phyloP scores from a whole-genome alignment of 768 basidiomycete species.

The Suillus subaureus region DNA sequence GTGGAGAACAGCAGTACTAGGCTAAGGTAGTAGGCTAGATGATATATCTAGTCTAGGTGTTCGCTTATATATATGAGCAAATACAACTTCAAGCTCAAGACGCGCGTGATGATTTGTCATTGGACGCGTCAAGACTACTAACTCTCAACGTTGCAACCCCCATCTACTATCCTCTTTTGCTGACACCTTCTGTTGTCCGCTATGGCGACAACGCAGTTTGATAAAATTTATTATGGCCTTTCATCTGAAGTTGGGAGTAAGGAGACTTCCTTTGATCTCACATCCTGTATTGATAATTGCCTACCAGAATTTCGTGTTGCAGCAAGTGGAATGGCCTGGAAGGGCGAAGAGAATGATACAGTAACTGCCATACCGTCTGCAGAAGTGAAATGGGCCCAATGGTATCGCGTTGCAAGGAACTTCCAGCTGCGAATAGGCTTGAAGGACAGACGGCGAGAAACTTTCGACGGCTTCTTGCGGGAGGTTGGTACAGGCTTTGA shows the following conservation, averaged over 20 bases:
- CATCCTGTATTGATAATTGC: constrained; percentile 15
- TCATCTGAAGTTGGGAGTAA: constrained; percentile 78
- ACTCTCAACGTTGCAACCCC: constrained; percentile 12
- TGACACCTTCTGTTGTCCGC: constrained; percentile 11
- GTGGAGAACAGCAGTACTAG: too few species aligned
- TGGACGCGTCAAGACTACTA: constrained; percentile 39
- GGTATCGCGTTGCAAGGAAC: constrained; percentile 89
- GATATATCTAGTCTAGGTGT: background rate
- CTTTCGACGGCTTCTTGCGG: constrained; percentile 92
- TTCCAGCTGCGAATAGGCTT: constrained; percentile 88
- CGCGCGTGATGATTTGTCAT: constrained; percentile 25
- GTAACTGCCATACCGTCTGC: constrained; percentile 63
- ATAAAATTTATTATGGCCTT: constrained; percentile 78
- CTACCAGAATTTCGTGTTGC: constrained; percentile 85
- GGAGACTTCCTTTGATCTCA: constrained; percentile 34
- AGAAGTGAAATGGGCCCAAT: constrained; percentile 88
- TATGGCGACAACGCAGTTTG: constrained; percentile 80
- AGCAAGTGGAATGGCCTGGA: constrained; percentile 93
- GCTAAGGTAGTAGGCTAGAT: background rate
- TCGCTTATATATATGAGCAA: constrained; percentile 6
- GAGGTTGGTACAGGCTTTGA: constrained; percentile 54
- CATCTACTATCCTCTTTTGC: constrained; percentile 15
- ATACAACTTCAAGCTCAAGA: background rate
- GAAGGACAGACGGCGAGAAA: constrained; percentile 74
- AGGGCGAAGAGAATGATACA: constrained; percentile 65